Conservation (phyloP, 148 eudicot species). For the Rhododendron ferrugineum region DNA sequence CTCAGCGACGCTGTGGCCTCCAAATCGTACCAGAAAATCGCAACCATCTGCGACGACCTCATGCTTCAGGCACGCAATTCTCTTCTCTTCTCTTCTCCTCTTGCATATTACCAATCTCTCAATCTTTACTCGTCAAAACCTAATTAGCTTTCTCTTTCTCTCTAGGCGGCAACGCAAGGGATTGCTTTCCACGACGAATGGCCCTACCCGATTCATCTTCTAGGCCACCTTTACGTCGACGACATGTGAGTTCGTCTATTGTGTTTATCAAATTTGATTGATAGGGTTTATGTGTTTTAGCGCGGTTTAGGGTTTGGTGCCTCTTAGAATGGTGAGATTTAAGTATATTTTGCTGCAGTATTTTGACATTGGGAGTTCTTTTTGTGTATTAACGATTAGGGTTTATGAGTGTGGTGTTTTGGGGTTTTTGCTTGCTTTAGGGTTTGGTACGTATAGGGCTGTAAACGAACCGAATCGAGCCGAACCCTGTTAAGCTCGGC, state of each 20-base stretch:
- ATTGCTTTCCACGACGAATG: slow-evolving; percentile 55
- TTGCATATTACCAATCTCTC: neutral
- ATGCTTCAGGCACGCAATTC: slow-evolving; percentile 52
- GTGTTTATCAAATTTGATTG: neutral
- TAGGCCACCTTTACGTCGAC: slow-evolving; percentile 57
- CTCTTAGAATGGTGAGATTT: neutral
- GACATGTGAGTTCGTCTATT: slow-evolving; percentile 47
- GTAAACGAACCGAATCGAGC: too few species aligned
- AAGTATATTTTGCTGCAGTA: neutral
- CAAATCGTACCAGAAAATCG: slow-evolving; percentile 49
- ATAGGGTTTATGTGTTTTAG: neutral
- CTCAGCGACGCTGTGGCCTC: slow-evolving; percentile 57
- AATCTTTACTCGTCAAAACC: slow-evolving; percentile 12
- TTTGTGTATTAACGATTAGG: neutral
- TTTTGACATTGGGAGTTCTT: slow-evolving; percentile 42
- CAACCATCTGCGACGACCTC: slow-evolving; percentile 61
- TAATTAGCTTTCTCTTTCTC: slow-evolving; percentile 5
- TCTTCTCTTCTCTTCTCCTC: too few species aligned
- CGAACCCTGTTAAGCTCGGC: too few species aligned
- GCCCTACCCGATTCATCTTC: slow-evolving; percentile 88
- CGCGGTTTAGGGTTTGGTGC: neutral
- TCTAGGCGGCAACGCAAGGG: slow-evolving; percentile 67
- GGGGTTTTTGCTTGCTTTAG: neutral
- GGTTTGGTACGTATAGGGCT: neutral
- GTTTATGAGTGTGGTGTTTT: neutral